These are phyloP conservation scores for Aspergillus intermedius DNA, from an alignment of 2,329 filamentous ascomycete species.

Conservation along the genomic window DNA sequence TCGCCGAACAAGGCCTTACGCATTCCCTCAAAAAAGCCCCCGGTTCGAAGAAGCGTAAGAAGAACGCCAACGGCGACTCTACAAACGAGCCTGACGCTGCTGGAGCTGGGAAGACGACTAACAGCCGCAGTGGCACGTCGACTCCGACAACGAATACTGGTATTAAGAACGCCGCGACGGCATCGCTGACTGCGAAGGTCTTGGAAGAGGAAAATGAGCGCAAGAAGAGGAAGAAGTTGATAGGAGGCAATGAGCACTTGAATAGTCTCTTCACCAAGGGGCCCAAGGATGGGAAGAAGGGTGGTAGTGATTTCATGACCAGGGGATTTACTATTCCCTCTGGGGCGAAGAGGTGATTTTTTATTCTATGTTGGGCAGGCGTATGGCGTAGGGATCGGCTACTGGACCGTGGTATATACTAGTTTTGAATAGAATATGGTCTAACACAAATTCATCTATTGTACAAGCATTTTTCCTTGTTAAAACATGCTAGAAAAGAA, in stretches of 20 bases:
- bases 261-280: conserved; percentile 49
- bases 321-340: conserved; percentile 50
- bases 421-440: neutral
- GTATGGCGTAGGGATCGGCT: conserved; percentile 6
- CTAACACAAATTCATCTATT: conserved; percentile 9
- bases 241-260: conserved; percentile 54
- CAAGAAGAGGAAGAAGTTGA: conserved; percentile 69
- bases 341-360: conserved; percentile 30
- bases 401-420: conserved; percentile 4
- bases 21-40: conserved; percentile 80
- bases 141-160: conserved; percentile 38
- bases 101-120: conserved; percentile 8
- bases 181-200: conserved; percentile 77
- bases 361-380: neutral
- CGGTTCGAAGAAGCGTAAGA: conserved; percentile 67
- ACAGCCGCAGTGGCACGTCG: conserved; percentile 23
- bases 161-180: conserved; percentile 85
- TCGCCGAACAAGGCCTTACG: conserved; percentile 66
- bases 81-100: conserved; percentile 30
- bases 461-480: conserved; percentile 12
- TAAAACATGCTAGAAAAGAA: conserved; percentile 3
- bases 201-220: conserved; percentile 77
- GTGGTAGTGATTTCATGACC: conserved; percentile 53
- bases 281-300: conserved; percentile 36
- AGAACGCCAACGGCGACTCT: conserved; percentile 45